A percentile compares a stretch with the other conserved stretches of the same genome.
These are phyloP conservation scores for Eutrema japonicum DNA, from an alignment of 345 rosid genomes.

Conservation along the genomic window DNA sequence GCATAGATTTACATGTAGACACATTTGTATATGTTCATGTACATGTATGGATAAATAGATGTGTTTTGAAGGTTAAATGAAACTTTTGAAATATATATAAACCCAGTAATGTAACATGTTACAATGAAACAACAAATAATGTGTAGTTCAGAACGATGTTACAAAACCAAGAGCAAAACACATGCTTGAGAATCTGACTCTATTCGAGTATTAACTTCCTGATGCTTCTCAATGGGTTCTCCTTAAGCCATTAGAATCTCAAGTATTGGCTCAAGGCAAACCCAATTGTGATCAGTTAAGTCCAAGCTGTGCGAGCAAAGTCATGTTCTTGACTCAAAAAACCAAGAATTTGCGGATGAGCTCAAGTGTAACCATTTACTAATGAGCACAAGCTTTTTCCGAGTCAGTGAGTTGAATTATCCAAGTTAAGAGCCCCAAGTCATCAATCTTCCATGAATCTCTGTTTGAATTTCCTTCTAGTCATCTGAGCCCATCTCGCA, in stretches of 20 bases:
- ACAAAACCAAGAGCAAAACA: not conserved
- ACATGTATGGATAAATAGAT: too few species aligned
- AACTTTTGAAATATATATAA: not conserved
- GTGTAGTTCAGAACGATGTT: not conserved
- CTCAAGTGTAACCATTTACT: constrained; percentile 9
- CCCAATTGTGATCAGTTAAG: not conserved
- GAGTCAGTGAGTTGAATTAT: not conserved
- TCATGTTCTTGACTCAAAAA: constrained; percentile 11
- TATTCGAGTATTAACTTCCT: not conserved
- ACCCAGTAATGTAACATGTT: not conserved
- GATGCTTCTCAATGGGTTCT: constrained; percentile 12
- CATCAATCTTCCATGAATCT: constrained; percentile 38
- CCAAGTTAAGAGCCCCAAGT: not conserved
- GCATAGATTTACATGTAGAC: too few species aligned
- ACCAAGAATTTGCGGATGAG: constrained; percentile 13
- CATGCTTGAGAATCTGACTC: not conserved
- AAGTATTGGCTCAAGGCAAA: not conserved
- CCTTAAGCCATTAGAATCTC: constrained; percentile 6
- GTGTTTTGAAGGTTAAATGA: not conserved
- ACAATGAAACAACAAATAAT: not conserved
- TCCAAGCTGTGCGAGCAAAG: not conserved
- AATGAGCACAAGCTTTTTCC: constrained; percentile 20
- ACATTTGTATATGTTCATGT: too few species aligned
- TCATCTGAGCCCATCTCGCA: constrained; percentile 66
- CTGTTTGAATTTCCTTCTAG: constrained; percentile 51